Conservation (phyloP, 2,329 filamentous ascomycete genomes). For the Periconia sp. region DNA sequence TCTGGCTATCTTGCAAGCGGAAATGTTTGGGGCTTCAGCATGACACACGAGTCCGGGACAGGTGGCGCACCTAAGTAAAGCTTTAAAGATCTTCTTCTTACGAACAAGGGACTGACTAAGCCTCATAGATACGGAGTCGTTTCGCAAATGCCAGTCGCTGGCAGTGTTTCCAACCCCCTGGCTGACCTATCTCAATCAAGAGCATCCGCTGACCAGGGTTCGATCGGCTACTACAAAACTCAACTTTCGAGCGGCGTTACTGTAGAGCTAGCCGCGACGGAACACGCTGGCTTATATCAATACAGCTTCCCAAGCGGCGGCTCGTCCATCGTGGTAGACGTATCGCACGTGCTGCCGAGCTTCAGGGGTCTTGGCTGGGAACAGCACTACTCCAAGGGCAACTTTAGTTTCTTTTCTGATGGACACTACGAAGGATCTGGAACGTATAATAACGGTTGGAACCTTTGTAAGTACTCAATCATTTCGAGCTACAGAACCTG, state of each 20-base stretch:
- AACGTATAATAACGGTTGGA: slow-evolving; percentile 72
- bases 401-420: slow-evolving; percentile 59
- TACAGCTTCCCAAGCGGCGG: slow-evolving; percentile 61
- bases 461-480: slow-evolving; percentile 46
- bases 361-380: slow-evolving; percentile 65
- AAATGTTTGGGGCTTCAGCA: slow-evolving; percentile 42
- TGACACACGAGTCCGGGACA: slow-evolving; percentile 45
- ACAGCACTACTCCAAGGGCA: slow-evolving; percentile 68
- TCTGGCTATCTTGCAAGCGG: slow-evolving; percentile 41
- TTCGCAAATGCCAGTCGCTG: slow-evolving; percentile 41
- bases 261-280: slow-evolving; percentile 64
- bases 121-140: slow-evolving; percentile 37
- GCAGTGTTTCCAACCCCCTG: slow-evolving; percentile 57
- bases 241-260: slow-evolving; percentile 60
- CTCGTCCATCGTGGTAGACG: slow-evolving; percentile 64
- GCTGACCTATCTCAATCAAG: slow-evolving; percentile 61
- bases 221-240: slow-evolving; percentile 68
- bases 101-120: not conserved
- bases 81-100: not conserved
- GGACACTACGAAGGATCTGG: slow-evolving; percentile 66
- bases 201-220: slow-evolving; percentile 56
- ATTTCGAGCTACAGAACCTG: not conserved
- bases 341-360: slow-evolving; percentile 68
- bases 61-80: slow-evolving; percentile 38
- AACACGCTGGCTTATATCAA: slow-evolving; percentile 63